Conservation (phyloP, 495 filamentous ascomycete genomes). For the Haplographium delicatum region DNA sequence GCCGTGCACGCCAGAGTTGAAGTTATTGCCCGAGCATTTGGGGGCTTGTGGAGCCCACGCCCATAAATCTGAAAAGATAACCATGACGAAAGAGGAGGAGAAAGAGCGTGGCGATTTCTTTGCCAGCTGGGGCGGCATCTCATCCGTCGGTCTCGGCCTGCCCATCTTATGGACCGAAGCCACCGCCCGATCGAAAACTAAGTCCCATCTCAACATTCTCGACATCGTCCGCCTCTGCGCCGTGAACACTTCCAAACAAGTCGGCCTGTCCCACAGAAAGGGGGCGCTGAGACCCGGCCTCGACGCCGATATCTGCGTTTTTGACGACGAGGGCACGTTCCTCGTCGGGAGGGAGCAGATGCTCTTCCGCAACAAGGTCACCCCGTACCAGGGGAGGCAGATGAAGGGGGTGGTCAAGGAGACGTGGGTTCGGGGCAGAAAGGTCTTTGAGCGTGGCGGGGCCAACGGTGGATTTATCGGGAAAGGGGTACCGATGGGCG, state of each 20-base stretch:
- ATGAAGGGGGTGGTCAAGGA: slow-evolving; percentile 79
- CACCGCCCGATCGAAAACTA: slow-evolving; percentile 44
- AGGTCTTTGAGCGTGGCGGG: slow-evolving; percentile 55
- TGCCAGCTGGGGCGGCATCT: slow-evolving; percentile 93
- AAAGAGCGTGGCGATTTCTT: slow-evolving; percentile 76
- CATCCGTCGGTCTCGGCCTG: slow-evolving; percentile 85
- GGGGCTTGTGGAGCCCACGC: slow-evolving; percentile 29
- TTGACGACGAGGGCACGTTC: slow-evolving; percentile 80
- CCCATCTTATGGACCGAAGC: slow-evolving; percentile 86
- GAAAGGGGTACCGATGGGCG: slow-evolving; percentile 50
- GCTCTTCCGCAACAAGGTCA: slow-evolving; percentile 94
- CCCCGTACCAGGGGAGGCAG: slow-evolving; percentile 80
- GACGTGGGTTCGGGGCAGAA: slow-evolving; percentile 82
- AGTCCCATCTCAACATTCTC: slow-evolving; percentile 42
- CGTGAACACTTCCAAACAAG: slow-evolving; percentile 83
- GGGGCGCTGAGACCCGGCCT: slow-evolving; percentile 78
- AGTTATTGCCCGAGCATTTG: slow-evolving; percentile 71
- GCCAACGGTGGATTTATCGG: slow-evolving; percentile 52
- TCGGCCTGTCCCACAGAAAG: slow-evolving; percentile 78
- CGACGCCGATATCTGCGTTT: slow-evolving; percentile 90
- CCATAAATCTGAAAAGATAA: slow-evolving; percentile 11
- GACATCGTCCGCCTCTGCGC: slow-evolving; percentile 83
- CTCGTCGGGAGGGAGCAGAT: slow-evolving; percentile 59
- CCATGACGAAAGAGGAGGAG: slow-evolving; percentile 19
- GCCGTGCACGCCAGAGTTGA: slow-evolving; percentile 91